Conservation (phyloP, 345 rosid genomes). For the Eucalyptus virginea region DNA sequence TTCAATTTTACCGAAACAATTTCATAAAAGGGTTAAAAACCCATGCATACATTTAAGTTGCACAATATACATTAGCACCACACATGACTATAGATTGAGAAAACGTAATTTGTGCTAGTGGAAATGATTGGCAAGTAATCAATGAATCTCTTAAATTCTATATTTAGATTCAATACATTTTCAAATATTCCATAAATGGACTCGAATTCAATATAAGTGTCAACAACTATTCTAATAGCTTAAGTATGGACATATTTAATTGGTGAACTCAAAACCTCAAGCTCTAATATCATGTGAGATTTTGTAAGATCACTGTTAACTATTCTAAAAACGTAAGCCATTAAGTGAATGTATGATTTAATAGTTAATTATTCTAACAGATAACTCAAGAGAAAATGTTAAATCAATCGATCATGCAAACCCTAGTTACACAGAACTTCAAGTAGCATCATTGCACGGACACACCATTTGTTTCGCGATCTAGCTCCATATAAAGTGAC, state of each 20-base stretch:
- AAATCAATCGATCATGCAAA: background rate
- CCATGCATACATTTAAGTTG: background rate
- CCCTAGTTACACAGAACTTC: background rate
- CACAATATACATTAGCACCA: background rate
- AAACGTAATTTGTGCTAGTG: background rate
- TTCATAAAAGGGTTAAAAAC: background rate
- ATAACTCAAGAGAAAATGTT: background rate
- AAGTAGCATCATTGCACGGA: background rate
- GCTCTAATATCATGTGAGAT: rapidly evolving
- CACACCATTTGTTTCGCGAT: background rate
- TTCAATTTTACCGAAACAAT: background rate
- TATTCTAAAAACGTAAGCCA: rapidly evolving
- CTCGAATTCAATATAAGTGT: background rate
- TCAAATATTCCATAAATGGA: background rate
- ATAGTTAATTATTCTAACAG: no score
- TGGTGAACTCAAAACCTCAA: rapidly evolving
- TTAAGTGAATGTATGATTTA: no score
- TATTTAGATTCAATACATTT: background rate
- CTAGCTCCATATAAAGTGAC: background rate
- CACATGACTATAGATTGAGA: background rate
- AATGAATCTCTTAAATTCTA: background rate
- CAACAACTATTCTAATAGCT: rapidly evolving
- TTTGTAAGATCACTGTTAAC: rapidly evolving
- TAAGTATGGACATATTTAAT: no score
- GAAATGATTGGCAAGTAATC: background rate